These are phyloP conservation scores for Scutellaria baicalensis DNA, from an alignment of 257 asterid genomes.

Conservation along the genomic window DNA sequence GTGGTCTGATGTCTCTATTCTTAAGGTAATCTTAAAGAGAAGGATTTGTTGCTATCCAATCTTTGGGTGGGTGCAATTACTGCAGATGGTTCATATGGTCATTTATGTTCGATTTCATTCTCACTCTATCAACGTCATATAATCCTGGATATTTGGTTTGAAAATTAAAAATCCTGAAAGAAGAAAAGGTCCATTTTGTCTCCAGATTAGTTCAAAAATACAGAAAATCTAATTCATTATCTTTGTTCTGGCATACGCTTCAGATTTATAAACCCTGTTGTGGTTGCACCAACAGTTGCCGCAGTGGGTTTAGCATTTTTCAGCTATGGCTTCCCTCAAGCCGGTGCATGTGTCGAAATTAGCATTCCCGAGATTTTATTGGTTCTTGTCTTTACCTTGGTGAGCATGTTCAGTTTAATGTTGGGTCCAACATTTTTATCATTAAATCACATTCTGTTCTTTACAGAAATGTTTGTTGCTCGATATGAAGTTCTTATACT, in stretches of 20 bases:
- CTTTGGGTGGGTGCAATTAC: neutral
- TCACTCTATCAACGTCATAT: neutral
- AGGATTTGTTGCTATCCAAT: neutral
- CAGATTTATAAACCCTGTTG: conserved; percentile 95
- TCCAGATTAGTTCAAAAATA: neutral
- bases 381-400: conserved; percentile 88
- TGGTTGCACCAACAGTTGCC: conserved; percentile 91
- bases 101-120: neutral
- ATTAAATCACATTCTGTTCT: neutral
- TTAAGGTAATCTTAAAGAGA: conserved; percentile 48
- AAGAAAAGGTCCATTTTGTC: neutral
- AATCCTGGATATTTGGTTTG: neutral
- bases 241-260: conserved; percentile 2
- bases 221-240: neutral
- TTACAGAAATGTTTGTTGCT: neutral
- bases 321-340: conserved; percentile 97
- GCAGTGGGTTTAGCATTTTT: conserved; percentile 91
- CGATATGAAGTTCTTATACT: neutral
- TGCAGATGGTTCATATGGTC: neutral
- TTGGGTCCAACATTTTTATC: neutral
- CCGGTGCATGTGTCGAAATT: conserved; percentile 91
- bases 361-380: conserved; percentile 81
- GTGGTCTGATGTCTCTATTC: conserved; percentile 81
- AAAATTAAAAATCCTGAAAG: neutral
- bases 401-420: conserved; percentile 34